A percentile compares a stretch with the other conserved stretches of the same genome.
phyloP scores from a whole-genome alignment of 169 alveolate species.

The Plasmodium fragile region DNA sequence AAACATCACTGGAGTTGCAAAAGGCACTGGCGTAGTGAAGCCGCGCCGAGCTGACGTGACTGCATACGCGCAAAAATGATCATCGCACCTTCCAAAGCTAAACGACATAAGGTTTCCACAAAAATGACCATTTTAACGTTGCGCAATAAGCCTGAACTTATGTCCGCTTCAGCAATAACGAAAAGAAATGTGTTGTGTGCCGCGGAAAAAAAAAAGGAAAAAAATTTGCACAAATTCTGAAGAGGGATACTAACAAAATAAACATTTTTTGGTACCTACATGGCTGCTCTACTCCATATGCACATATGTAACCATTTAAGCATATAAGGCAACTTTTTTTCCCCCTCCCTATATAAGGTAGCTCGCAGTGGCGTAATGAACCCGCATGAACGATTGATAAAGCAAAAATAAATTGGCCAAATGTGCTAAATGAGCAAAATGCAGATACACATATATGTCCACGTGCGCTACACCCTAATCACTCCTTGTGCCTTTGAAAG shows the following conservation, averaged over 20 bases:
- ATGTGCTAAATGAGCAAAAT: not conserved
- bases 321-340: not conserved
- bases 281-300: not conserved
- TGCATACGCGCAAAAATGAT: not conserved
- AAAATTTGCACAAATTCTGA: not conserved
- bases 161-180: not conserved
- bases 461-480: not conserved
- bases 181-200: not conserved
- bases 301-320: not conserved
- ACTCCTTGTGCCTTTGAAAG: not conserved
- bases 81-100: not conserved
- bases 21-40: not conserved
- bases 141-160: not conserved
- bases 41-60: not conserved
- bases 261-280: not conserved
- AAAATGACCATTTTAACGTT: not conserved
- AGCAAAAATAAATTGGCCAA: not conserved
- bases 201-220: not conserved
- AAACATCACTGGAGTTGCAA: not conserved
- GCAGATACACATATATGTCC: not conserved
- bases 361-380: not conserved
- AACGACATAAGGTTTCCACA: not conserved
- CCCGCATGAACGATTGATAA: not conserved
- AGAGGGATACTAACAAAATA: not conserved
- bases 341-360: not conserved